A percentile compares a stretch with the other conserved stretches of the same genome.
Conservation (phyloP, 1,284 basidiomycete genomes). For the Porogramme epimiltina region DNA sequence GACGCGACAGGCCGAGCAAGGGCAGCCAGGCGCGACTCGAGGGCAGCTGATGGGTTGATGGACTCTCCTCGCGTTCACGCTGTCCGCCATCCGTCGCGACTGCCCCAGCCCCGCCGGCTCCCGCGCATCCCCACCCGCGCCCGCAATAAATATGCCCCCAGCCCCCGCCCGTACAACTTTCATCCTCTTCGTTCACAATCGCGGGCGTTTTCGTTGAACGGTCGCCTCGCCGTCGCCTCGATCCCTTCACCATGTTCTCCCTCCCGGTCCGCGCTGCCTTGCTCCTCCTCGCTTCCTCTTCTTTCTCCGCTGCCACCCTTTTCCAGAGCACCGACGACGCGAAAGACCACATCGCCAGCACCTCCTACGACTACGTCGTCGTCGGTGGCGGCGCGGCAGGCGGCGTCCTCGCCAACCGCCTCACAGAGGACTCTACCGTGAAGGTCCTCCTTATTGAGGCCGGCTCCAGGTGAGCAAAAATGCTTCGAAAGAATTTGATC, state of each 20-base stretch:
- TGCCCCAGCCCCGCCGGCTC: no score
- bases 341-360: conserved; percentile 1
- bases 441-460: conserved; percentile 61
- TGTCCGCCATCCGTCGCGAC: no score
- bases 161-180: not conserved
- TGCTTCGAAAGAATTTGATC: not conserved
- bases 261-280: not conserved
- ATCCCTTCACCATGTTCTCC: conserved; percentile 1
- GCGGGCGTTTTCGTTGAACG: conserved; percentile 3
- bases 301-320: not conserved
- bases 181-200: conserved; percentile 1
- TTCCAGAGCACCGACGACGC: conserved; percentile 7
- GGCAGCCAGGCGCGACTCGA: no score
- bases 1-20: no score
- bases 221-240: not conserved
- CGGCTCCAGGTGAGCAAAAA: conserved; percentile 30
- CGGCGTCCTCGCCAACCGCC: conserved; percentile 31
- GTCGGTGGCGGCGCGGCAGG: conserved; percentile 7
- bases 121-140: no score
- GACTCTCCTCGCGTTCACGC: no score
- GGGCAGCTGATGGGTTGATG: no score
- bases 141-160: not conserved
- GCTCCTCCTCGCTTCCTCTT: not conserved
- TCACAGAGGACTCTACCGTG: conserved; percentile 53
- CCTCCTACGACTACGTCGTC: conserved; percentile 8